Evolutionary conservation across 2,329 filamentous ascomycete species (phyloP).

Genomic region (Epichloe elymi): DNA sequence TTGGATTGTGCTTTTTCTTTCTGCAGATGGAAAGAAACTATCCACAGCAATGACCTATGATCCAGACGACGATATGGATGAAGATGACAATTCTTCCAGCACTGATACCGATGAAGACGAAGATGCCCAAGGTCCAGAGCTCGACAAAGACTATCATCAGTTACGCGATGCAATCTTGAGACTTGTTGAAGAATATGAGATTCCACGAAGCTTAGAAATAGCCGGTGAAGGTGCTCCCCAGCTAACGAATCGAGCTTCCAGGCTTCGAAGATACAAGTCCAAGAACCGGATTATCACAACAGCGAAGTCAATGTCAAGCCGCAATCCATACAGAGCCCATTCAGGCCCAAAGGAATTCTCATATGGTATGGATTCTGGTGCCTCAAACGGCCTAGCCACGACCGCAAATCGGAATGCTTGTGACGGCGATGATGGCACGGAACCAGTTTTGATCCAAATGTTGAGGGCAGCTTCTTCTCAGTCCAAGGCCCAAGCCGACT

Average conservation of each 20-base stretch:
- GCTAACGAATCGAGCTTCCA: conserved; percentile 58
- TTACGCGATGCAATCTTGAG: conserved; percentile 69
- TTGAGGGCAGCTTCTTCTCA: conserved; percentile 63
- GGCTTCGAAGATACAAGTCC: conserved; percentile 44
- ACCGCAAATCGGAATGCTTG: not conserved
- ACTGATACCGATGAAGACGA: conserved; percentile 51
- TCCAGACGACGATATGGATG: conserved; percentile 50
- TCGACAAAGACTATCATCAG: conserved; percentile 70
- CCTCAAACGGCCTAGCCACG: not conserved
- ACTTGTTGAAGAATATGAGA: conserved; percentile 71
- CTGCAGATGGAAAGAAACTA: conserved; percentile 55
- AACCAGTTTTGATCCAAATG: conserved; percentile 54
- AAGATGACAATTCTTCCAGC: conserved; percentile 50
- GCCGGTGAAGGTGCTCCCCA: conserved; percentile 42
- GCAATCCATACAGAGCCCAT: conserved; percentile 42
- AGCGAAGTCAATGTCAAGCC: conserved; percentile 38
- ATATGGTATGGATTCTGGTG: conserved; percentile 4
- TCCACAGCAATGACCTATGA: conserved; percentile 62
- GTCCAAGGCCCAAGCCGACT: conserved; percentile 68
- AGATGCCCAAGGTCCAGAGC: conserved; percentile 43
- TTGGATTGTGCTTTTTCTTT: conserved; percentile 73
- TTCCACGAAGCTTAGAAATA: conserved; percentile 52
- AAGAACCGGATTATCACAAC: conserved; percentile 44
- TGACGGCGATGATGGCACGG: conserved; percentile 14
- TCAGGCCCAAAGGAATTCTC: conserved; percentile 8